Conservation (phyloP, 345 rosid species). For the Moricandia moricandioides region DNA sequence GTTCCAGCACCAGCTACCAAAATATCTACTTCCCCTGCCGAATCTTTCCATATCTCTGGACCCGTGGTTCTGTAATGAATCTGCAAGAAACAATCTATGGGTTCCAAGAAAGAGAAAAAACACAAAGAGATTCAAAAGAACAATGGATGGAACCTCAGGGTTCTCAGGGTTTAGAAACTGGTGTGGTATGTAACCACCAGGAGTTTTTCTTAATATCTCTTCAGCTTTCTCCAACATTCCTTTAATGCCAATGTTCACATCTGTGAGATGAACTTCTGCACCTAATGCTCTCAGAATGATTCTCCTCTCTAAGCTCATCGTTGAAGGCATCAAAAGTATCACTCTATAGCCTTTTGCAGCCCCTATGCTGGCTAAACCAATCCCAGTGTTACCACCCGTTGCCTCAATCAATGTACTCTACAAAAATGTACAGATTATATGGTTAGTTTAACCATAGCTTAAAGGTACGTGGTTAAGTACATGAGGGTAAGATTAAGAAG, state of each 20-base stretch:
- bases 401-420: slow-evolving; percentile 54
- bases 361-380: slow-evolving; percentile 63
- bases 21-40: slow-evolving; percentile 53
- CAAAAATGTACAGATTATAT: background rate
- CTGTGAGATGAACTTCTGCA: slow-evolving; percentile 56
- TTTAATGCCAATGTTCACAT: slow-evolving; percentile 40
- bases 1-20: slow-evolving; percentile 58
- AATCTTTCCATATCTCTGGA: slow-evolving; percentile 69
- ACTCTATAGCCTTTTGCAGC: slow-evolving; percentile 68
- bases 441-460: background rate
- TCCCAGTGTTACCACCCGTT: slow-evolving; percentile 81
- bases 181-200: slow-evolving; percentile 46
- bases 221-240: slow-evolving; percentile 48
- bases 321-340: slow-evolving; percentile 60
- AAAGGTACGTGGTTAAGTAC: background rate
- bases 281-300: slow-evolving; percentile 66
- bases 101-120: background rate
- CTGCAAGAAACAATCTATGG: slow-evolving; percentile 32
- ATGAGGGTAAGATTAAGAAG: background rate
- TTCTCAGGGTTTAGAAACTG: slow-evolving; percentile 48
- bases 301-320: slow-evolving; percentile 61
- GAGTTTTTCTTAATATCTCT: slow-evolving; percentile 57
- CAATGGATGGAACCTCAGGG: slow-evolving; percentile 50
- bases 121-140: background rate
- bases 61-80: slow-evolving; percentile 74